Conservation (phyloP, 139 green algal species). For the Nannochloris sp. region DNA sequence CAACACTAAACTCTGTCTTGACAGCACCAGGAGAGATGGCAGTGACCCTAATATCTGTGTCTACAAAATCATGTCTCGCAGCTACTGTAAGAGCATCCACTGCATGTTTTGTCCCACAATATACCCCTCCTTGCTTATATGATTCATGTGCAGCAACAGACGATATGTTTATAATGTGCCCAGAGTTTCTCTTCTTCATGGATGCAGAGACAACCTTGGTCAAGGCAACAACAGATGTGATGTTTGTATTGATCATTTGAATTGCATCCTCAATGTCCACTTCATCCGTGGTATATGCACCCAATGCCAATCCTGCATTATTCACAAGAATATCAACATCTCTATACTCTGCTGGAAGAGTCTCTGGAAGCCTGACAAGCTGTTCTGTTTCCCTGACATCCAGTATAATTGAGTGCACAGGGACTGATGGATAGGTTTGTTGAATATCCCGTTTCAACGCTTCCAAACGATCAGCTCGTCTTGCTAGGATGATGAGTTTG, state of each 20-base stretch:
- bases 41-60: constrained; percentile 59
- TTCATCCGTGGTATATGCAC: constrained; percentile 30
- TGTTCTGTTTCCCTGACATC: constrained; percentile 49
- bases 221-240: constrained; percentile 54
- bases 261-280: constrained; percentile 37
- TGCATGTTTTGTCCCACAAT: constrained; percentile 70
- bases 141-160: constrained; percentile 53
- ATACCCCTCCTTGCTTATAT: constrained; percentile 64
- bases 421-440: constrained; percentile 14
- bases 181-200: constrained; percentile 59
- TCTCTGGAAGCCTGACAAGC: neutral
- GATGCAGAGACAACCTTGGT: constrained; percentile 43
- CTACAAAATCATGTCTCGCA: constrained; percentile 66
- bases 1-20: constrained; percentile 71
- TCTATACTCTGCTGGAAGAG: constrained; percentile 14
- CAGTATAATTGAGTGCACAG: constrained; percentile 33
- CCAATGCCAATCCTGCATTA: constrained; percentile 74
- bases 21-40: constrained; percentile 61
- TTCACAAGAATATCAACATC: constrained; percentile 78
- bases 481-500: constrained; percentile 57
- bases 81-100: constrained; percentile 56
- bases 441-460: constrained; percentile 31
- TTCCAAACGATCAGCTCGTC: constrained; percentile 49
- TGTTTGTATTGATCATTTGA: constrained; percentile 77
- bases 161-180: constrained; percentile 74